Evolutionary conservation across 805 yeast species (phyloP).

Genomic region (Cyberlindnera subsufficiens): DNA sequence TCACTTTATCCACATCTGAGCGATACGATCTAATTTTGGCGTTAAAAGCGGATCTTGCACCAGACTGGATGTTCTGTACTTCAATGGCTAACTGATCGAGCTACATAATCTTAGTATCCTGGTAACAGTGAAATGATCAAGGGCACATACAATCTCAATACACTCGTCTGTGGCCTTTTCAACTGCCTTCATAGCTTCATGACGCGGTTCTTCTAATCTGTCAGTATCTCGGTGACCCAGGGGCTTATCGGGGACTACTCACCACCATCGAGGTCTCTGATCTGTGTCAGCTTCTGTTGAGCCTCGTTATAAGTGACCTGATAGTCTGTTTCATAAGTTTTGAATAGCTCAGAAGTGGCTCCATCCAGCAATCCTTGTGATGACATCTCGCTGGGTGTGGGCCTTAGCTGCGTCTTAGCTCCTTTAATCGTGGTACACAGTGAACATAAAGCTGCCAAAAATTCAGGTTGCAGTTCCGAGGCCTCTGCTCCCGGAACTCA

Average conservation of each 20-base stretch:
- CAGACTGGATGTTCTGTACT: conserved; percentile 75
- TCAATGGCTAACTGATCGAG: conserved; percentile 86
- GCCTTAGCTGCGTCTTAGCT: no score
- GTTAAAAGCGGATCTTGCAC: conserved; percentile 63
- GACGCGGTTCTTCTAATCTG: conserved; percentile 37
- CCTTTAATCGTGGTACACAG: no score
- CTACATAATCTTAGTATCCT: conserved; percentile 13
- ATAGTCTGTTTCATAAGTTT: conserved; percentile 34
- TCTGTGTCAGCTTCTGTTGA: conserved; percentile 53
- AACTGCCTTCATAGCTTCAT: conserved; percentile 48
- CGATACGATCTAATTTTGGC: conserved; percentile 71
- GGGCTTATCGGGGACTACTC: conserved; percentile 14
- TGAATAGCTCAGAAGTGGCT: conserved; percentile 21
- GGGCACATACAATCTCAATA: conserved; percentile 47
- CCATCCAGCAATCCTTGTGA: conserved; percentile 19
- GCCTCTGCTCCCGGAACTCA: no score
- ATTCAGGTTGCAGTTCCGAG: no score
- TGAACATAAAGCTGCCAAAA: no score
- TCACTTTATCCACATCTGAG: conserved; percentile 52
- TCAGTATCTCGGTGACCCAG: neutral
- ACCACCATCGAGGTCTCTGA: conserved; percentile 42
- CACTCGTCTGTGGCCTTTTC: conserved; percentile 76
- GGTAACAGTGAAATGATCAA: neutral
- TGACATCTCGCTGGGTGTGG: conserved; percentile 14
- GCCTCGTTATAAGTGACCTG: conserved; percentile 67